phyloP scores from a whole-genome alignment of 129 eudicot species.

The Chrysanthemum makinoi region DNA sequence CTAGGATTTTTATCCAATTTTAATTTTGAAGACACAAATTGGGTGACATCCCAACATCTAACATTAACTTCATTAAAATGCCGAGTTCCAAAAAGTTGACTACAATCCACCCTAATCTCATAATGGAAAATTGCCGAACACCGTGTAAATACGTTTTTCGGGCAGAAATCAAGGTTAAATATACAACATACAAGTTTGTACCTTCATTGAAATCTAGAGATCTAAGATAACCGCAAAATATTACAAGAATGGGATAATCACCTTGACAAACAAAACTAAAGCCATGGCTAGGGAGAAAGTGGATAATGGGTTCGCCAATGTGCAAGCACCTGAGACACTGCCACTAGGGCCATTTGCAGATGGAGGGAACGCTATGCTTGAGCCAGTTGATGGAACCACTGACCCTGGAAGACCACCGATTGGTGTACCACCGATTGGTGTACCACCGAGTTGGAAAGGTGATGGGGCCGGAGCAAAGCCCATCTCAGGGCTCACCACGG shows the following conservation, averaged over 20 bases:
- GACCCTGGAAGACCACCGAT: slow-evolving; percentile 44
- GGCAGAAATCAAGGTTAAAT: slow-evolving; percentile 35
- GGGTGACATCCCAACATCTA: slow-evolving; percentile 11
- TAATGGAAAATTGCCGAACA: slow-evolving; percentile 19
- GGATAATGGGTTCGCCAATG: slow-evolving; percentile 37
- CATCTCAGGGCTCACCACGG: slow-evolving; percentile 46
- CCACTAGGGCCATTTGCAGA: slow-evolving; percentile 68
- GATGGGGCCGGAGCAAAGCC: slow-evolving; percentile 77
- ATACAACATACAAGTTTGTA: slow-evolving; percentile 32
- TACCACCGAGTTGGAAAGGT: slow-evolving; percentile 62
- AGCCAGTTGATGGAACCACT: slow-evolving; percentile 58
- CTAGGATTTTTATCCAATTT: neutral
- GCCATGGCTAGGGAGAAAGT: slow-evolving; percentile 33
- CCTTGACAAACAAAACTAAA: slow-evolving; percentile 37
- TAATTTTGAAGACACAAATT: slow-evolving; percentile 10
- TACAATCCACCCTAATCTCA: slow-evolving; percentile 36
- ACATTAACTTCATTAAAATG: slow-evolving; percentile 15
- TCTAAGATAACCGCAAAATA: slow-evolving; percentile 1
- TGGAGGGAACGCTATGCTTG: slow-evolving; percentile 44
- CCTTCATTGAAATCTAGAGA: neutral
- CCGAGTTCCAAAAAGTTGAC: slow-evolving; percentile 20
- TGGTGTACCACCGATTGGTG: slow-evolving; percentile 56
- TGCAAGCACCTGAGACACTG: slow-evolving; percentile 45
- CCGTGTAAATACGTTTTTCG: slow-evolving; percentile 18
- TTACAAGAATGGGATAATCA: slow-evolving; percentile 37